Conservation (phyloP, 345 rosid species). For the Viola odorata region DNA sequence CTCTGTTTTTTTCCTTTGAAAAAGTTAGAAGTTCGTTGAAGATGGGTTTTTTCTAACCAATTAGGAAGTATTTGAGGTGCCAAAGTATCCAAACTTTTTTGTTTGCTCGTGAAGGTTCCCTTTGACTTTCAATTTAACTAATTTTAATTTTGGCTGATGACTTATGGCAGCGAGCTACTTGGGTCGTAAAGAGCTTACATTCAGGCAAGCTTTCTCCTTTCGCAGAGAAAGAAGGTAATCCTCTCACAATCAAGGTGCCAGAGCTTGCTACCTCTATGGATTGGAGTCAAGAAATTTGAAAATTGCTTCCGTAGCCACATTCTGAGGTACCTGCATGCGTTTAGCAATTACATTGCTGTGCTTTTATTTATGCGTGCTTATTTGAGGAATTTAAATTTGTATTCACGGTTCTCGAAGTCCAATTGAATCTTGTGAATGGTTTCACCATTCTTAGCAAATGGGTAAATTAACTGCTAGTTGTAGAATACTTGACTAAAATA, state of each 20-base stretch:
- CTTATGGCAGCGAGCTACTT: conserved; percentile 35
- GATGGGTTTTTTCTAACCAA: not conserved
- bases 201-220: conserved; percentile 34
- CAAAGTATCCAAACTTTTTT: not conserved
- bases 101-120: not conserved
- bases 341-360: too few relatives aligned
- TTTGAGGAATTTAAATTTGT: too few relatives aligned
- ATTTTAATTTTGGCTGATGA: not conserved
- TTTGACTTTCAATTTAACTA: not conserved
- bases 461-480: too few relatives aligned
- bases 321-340: too few relatives aligned
- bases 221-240: conserved; percentile 9
- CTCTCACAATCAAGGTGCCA: conserved; percentile 2
- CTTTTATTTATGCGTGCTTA: too few relatives aligned
- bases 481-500: too few relatives aligned
- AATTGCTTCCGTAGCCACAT: conserved; percentile 4
- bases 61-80: not conserved
- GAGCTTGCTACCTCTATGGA: conserved; percentile 11
- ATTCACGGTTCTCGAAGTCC: too few relatives aligned
- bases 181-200: conserved; percentile 50
- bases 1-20: not conserved
- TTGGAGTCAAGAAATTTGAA: conserved; percentile 46
- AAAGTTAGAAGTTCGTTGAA: too few relatives aligned
- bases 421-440: too few relatives aligned
- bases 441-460: too few relatives aligned